Conservation (phyloP, 2,329 filamentous ascomycete species). For the Cercospora berteroae region DNA sequence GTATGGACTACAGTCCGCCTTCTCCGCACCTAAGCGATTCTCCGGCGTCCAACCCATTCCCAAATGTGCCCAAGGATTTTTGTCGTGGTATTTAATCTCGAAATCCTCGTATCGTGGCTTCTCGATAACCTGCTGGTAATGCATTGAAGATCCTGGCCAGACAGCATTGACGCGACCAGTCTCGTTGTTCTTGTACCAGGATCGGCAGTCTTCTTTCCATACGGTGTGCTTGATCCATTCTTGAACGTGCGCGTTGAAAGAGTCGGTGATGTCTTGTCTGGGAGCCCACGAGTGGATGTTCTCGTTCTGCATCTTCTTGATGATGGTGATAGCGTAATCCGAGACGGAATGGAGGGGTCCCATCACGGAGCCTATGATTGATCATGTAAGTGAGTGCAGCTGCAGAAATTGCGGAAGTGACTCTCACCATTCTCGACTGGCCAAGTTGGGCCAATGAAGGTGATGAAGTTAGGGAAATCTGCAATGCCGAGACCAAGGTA, state of each 20-base stretch:
- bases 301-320: constrained; percentile 49
- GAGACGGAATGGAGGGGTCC: constrained; percentile 42
- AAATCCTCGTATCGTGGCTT: constrained; percentile 47
- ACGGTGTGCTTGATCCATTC: constrained; percentile 53
- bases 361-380: constrained; percentile 48
- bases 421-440: constrained; percentile 44
- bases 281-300: constrained; percentile 46
- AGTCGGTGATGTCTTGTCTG: constrained; percentile 42
- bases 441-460: constrained; percentile 39
- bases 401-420: not conserved
- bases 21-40: constrained; percentile 25
- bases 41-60: constrained; percentile 44
- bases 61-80: constrained; percentile 45
- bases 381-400: constrained; percentile 32
- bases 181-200: constrained; percentile 47
- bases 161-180: constrained; percentile 49
- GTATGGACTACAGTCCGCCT: constrained; percentile 42
- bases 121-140: constrained; percentile 46
- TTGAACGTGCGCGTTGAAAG: constrained; percentile 45
- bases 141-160: constrained; percentile 53
- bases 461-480: constrained; percentile 45
- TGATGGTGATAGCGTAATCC: constrained; percentile 44
- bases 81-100: constrained; percentile 41
- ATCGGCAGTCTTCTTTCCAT: constrained; percentile 48
- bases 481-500: constrained; percentile 46